These are phyloP conservation scores for Erodium texanum DNA, from an alignment of 441 rosid genomes.

Conservation along the genomic window DNA sequence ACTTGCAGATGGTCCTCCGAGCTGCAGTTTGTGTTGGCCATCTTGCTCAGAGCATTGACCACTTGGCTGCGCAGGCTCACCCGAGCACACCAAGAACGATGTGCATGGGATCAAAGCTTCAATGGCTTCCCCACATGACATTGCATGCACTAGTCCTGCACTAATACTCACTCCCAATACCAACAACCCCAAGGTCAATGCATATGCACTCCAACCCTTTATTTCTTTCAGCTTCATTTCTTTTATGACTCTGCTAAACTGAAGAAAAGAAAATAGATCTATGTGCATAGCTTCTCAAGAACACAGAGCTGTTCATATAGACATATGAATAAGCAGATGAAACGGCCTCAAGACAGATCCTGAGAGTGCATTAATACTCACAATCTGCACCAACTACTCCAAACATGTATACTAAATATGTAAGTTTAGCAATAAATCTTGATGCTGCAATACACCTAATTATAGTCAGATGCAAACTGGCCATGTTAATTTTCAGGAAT, in stretches of 20 bases:
- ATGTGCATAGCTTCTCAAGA: constrained; percentile 2
- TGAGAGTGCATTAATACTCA: background rate
- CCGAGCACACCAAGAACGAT: background rate
- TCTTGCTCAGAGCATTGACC: background rate
- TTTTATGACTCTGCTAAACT: background rate
- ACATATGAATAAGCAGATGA: background rate
- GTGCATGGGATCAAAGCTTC: constrained; percentile 2
- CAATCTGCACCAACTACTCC: constrained; percentile 6
- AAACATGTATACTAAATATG: background rate
- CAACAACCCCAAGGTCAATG: background rate
- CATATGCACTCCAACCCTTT: background rate
- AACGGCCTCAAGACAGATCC: too few species aligned
- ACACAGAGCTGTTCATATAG: background rate
- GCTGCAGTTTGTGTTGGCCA: background rate
- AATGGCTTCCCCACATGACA: constrained; percentile 5
- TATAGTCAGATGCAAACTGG: background rate
- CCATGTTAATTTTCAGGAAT: background rate
- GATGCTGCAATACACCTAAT: background rate
- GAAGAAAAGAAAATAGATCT: background rate
- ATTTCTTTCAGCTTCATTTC: constrained; percentile 3
- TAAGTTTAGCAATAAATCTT: constrained; percentile 1
- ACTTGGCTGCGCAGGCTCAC: constrained; percentile 1
- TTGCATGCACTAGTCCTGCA: background rate
- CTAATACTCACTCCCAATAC: background rate
- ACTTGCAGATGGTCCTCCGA: background rate